Evolutionary conservation across 2,329 filamentous ascomycete species (phyloP), one percentile per base, ranked within the genome.

Genomic region (Cladophialophora bantiana): DNA sequence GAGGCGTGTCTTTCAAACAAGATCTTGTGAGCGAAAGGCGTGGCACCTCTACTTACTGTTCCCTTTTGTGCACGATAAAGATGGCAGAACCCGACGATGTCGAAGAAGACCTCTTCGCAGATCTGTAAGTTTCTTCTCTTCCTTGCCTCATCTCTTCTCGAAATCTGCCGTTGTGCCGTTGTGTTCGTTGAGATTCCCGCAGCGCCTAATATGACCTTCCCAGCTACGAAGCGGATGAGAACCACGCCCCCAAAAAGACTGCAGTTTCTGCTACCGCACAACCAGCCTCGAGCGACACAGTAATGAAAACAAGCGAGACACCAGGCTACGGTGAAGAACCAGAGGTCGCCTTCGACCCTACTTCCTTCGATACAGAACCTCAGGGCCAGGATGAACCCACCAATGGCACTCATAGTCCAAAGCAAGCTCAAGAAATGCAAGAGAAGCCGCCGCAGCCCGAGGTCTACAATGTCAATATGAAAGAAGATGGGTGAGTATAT

Each of bases 41-140:
- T 50, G 7, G 7, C 18, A 50, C 18, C 20, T 50, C 20, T 50
- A 18, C 12, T 13, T 18, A 50, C 20, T 12, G 5, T 50, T 50
- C 31, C 48, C 52, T 40, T 55, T 15, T 12, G 26, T 45, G 52
- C 54, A 62, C 60, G 20, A 53, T 34, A 52, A 62, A 55, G 36
- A 71, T 71, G 70, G 62, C 70, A 52, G 70, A 71, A 65, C 65
- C 86, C 61, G 91, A 94, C 76, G 91, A 92, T 73, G 89, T 93
- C 73, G 93, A 97, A 74, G 94, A 97, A 76, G 93, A 97, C 85
- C 91, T 97, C 80, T 97, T 97, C 80, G 93, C 93, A 75, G 94
- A 97, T 82, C 87, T 97, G 93, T 97, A 84, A 82, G 92, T 86
- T 64, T 34, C 5, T 45, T 26, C 7, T 4, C 61, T 40, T 59